phyloP scores from a whole-genome alignment of 257 asterid genomes.

The Solanum verrucosum region DNA sequence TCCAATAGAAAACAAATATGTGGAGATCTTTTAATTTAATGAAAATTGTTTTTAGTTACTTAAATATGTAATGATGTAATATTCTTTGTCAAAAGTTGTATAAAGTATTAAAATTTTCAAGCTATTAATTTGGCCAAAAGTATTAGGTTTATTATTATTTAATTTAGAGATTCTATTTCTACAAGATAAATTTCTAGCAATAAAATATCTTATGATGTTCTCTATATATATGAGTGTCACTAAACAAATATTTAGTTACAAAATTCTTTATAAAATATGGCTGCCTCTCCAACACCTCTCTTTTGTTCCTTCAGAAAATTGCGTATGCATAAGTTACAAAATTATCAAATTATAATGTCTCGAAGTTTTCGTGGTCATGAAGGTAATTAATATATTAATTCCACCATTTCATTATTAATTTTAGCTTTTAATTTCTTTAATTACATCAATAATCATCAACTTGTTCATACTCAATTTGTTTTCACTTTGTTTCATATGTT shows the following conservation, averaged over 20 bases:
- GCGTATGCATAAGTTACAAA: slow-evolving; percentile 13
- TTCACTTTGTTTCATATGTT: neutral
- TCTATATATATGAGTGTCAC: neutral
- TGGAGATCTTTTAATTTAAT: neutral
- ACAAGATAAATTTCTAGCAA: neutral
- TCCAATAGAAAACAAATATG: neutral
- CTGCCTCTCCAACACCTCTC: slow-evolving; percentile 4
- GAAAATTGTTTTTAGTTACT: neutral
- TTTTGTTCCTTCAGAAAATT: slow-evolving; percentile 2
- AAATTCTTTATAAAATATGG: slow-evolving; percentile 1
- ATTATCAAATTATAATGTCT: slow-evolving; percentile 18
- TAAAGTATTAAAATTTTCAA: no score
- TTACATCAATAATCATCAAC: neutral
- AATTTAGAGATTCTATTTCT: neutral
- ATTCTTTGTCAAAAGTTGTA: neutral
- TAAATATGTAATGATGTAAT: neutral
- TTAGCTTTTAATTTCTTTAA: neutral
- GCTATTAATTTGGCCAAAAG: neutral
- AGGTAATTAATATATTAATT: slow-evolving; percentile 10
- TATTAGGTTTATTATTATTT: no score
- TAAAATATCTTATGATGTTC: neutral
- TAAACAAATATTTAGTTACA: neutral
- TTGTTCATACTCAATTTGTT: neutral
- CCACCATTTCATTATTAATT: neutral
- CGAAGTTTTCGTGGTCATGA: slow-evolving; percentile 19